These are phyloP conservation scores for Mycena crocata DNA, from an alignment of 768 basidiomycete genomes.

Conservation along the genomic window DNA sequence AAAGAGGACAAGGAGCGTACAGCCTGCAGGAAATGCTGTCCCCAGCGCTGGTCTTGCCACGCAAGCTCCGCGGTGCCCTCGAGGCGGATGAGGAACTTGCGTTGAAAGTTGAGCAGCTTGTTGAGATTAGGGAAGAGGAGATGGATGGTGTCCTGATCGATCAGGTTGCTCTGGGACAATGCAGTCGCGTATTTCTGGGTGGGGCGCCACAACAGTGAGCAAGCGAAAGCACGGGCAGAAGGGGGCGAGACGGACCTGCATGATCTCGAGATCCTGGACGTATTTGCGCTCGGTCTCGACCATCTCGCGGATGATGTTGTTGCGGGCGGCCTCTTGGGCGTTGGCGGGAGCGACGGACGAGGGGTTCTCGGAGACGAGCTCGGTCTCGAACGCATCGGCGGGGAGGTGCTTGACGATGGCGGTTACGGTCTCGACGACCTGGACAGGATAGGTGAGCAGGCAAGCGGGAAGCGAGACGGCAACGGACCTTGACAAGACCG, in stretches of 20 bases:
- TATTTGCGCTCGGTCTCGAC: conserved; percentile 1
- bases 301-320: conserved; percentile 86
- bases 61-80: conserved; percentile 86
- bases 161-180: conserved; percentile 81
- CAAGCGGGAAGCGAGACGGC: conserved; percentile 13
- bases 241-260: conserved; percentile 73
- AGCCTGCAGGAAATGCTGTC: conserved; percentile 81
- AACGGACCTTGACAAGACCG: conserved; percentile 90
- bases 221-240: conserved; percentile 2
- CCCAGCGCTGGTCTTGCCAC: conserved; percentile 90
- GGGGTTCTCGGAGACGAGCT: conserved; percentile 59
- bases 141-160: conserved; percentile 95
- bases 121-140: conserved; percentile 93
- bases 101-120: conserved; percentile 95
- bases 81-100: conserved; percentile 89
- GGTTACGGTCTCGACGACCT: conserved; percentile 93
- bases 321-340: conserved; percentile 69
- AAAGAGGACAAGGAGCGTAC: conserved; percentile 66
- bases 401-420: conserved; percentile 85
- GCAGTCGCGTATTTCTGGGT: conserved; percentile 87
- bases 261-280: conserved; percentile 72
- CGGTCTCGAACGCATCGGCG: conserved; percentile 73
- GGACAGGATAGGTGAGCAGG: too few relatives aligned
- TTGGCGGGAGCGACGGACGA: conserved; percentile 56
- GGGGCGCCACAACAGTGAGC: conserved; percentile 28